Evolutionary conservation across 306 rosid species (phyloP).

Genomic region (Castanopsis chinensis): DNA sequence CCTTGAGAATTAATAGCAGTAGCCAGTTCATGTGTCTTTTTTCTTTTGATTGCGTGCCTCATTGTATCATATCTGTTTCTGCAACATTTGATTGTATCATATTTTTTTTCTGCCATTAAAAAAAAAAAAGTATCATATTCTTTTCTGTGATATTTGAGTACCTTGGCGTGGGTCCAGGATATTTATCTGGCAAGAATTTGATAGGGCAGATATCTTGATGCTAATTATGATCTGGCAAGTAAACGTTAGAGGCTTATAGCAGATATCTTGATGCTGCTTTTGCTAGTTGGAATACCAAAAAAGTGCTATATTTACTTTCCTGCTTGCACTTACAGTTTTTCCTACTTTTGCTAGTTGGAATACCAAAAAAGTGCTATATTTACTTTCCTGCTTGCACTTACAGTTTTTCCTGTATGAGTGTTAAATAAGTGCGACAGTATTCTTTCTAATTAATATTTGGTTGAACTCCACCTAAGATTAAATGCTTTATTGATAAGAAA

Average conservation of each 20-base stretch:
- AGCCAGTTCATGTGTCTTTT: no score
- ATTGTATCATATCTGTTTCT: no score
- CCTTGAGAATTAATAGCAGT: no score
- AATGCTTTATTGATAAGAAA: neutral
- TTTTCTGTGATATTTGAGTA: no score
- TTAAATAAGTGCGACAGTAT: neutral
- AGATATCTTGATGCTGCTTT: neutral
- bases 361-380: neutral
- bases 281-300: neutral
- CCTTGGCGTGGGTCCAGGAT: no score
- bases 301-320: neutral
- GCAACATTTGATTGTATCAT: no score
- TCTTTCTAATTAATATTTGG: neutral
- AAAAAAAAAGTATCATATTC: no score
- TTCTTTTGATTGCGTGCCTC: no score
- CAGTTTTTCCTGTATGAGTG: neutral
- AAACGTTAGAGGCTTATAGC: neutral
- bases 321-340: neutral
- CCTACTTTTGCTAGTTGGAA: neutral
- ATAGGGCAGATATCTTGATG: neutral
- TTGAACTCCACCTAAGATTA: neutral
- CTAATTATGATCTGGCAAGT: neutral
- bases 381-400: neutral
- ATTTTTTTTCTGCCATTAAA: no score
- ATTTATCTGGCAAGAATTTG: neutral